Percentiles rank a stretch among this genome's conserved stretches.
phyloP scores from a whole-genome alignment of 1,284 basidiomycete species.

The Chondrostereum purpureum region DNA sequence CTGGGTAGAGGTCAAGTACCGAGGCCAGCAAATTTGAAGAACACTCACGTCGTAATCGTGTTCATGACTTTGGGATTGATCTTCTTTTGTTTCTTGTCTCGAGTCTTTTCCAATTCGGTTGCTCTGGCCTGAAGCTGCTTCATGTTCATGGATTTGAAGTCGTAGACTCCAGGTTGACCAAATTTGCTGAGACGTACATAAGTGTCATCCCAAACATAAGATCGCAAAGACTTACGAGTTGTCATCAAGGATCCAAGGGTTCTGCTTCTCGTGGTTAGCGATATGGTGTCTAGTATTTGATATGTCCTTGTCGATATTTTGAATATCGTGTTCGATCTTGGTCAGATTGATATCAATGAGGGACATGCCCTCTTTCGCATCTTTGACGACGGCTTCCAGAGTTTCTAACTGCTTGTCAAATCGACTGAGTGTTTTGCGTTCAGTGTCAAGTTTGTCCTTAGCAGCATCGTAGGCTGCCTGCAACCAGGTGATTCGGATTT shows the following conservation, averaged over 20 bases:
- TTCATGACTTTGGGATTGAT: constrained; percentile 94
- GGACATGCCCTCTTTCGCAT: constrained; percentile 70
- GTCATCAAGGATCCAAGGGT: constrained; percentile 88
- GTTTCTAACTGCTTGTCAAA: constrained; percentile 87
- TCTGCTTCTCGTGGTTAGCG: constrained; percentile 71
- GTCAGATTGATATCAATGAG: constrained; percentile 71
- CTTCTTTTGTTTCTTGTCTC: constrained; percentile 90
- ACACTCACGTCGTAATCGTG: constrained; percentile 83
- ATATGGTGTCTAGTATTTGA: constrained; percentile 36
- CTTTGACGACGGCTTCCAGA: constrained; percentile 77
- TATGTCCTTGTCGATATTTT: constrained; percentile 48
- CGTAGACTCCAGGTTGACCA: constrained; percentile 79
- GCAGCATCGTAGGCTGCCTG: constrained; percentile 57
- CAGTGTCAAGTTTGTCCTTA: constrained; percentile 71
- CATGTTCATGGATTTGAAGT: constrained; percentile 77
- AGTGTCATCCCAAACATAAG: constrained; percentile 3
- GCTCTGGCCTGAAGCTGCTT: constrained; percentile 59
- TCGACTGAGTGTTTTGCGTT: constrained; percentile 78
- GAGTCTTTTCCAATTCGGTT: constrained; percentile 72
- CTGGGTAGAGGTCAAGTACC: constrained; percentile 32
- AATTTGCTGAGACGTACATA: constrained; percentile 51
- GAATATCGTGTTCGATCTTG: constrained; percentile 46
- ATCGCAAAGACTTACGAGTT: constrained; percentile 52
- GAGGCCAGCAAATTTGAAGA: not conserved
- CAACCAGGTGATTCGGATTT: not conserved